phyloP scores from a whole-genome alignment of 2,329 filamentous ascomycete genomes.

The Penicillium sp. region DNA sequence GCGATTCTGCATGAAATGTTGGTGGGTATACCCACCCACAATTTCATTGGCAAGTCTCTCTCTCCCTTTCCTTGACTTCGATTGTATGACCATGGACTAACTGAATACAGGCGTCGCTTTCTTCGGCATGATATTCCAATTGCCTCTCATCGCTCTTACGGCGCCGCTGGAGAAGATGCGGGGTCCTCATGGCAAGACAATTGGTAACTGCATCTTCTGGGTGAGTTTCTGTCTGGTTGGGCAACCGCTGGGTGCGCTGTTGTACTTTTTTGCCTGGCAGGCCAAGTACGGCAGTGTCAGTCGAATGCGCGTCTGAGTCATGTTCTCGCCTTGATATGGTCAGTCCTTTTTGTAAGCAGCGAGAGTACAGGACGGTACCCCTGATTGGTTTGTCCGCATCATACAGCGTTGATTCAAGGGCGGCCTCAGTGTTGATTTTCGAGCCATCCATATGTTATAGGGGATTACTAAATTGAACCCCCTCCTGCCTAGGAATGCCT shows the following conservation, averaged over 20 bases:
- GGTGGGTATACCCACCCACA: slow-evolving; percentile 93
- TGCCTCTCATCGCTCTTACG: slow-evolving; percentile 83
- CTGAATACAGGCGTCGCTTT: slow-evolving; percentile 75
- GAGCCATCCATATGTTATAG: not conserved
- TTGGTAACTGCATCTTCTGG: slow-evolving; percentile 96
- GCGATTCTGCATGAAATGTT: slow-evolving; percentile 88
- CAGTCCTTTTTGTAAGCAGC: not conserved
- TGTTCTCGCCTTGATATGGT: not conserved
- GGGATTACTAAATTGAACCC: no score
- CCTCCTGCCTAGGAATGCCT: no score
- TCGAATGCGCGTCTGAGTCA: slow-evolving; percentile 24
- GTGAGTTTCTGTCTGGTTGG: slow-evolving; percentile 93
- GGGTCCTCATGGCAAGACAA: slow-evolving; percentile 71
- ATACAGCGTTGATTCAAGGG: not conserved
- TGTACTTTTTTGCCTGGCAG: slow-evolving; percentile 99
- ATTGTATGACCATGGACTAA: slow-evolving; percentile 9
- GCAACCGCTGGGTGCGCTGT: slow-evolving; percentile 84
- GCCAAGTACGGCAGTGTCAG: slow-evolving; percentile 90
- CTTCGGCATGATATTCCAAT: slow-evolving; percentile 87
- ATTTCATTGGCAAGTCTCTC: slow-evolving; percentile 70
- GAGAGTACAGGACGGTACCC: not conserved
- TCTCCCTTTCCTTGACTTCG: not conserved
- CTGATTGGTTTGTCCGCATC: not conserved
- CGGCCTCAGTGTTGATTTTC: not conserved
- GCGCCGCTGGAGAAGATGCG: slow-evolving; percentile 76